Conservation (phyloP, 2,329 filamentous ascomycete genomes). For the Botrytis paeoniae region DNA sequence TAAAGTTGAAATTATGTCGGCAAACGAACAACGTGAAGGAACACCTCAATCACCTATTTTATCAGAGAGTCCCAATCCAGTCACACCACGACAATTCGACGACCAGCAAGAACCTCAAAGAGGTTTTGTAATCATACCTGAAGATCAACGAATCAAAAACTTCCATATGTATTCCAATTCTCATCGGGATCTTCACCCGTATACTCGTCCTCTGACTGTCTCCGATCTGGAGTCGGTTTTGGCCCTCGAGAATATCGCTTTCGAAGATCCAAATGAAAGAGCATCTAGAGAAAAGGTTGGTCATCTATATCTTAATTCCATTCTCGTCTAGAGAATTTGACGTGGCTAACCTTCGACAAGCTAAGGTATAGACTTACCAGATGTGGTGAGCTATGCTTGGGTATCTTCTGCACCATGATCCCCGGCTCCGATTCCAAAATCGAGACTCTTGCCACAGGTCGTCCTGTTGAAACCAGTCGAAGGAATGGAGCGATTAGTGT, state of each 20-base stretch:
- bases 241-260: slow-evolving; percentile 54
- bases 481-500: slow-evolving; percentile 54
- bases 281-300: slow-evolving; percentile 54
- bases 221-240: slow-evolving; percentile 61
- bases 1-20: slow-evolving; percentile 14
- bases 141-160: slow-evolving; percentile 28
- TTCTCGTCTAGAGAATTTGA: slow-evolving; percentile 17
- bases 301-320: slow-evolving; percentile 13
- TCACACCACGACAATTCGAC: slow-evolving; percentile 19
- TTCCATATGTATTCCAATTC: slow-evolving; percentile 39
- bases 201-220: slow-evolving; percentile 68
- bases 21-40: slow-evolving; percentile 8
- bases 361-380: slow-evolving; percentile 71
- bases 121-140: slow-evolving; percentile 30
- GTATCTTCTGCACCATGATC: slow-evolving; percentile 69
- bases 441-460: slow-evolving; percentile 53
- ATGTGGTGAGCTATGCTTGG: slow-evolving; percentile 75
- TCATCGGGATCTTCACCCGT: slow-evolving; percentile 58
- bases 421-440: slow-evolving; percentile 49
- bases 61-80: slow-evolving; percentile 26
- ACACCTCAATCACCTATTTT: slow-evolving; percentile 21
- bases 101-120: slow-evolving; percentile 20
- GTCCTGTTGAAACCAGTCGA: slow-evolving; percentile 59
- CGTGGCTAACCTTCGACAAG: slow-evolving; percentile 43
- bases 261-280: slow-evolving; percentile 49